A percentile compares a stretch with the other conserved stretches of the same genome.
These are phyloP conservation scores for Juncus inflexus DNA, from an alignment of 176 grass and related monocot species.

Conservation along the genomic window DNA sequence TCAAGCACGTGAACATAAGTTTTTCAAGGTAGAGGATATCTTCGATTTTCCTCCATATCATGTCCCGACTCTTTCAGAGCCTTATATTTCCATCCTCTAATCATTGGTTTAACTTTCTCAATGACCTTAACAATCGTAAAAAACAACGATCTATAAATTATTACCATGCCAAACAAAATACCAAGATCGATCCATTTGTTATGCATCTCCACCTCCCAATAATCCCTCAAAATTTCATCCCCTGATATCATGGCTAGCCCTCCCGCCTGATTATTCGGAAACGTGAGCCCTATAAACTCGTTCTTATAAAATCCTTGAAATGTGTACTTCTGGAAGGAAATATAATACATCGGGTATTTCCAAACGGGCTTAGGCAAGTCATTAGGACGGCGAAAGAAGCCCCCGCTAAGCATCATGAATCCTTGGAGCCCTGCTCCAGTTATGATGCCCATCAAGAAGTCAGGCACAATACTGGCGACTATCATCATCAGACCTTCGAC, in stretches of 20 bases:
- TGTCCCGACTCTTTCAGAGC: constrained; percentile 14
- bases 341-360: constrained; percentile 80
- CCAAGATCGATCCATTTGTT: constrained; percentile 79
- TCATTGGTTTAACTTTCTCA: constrained; percentile 63
- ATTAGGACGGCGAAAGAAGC: constrained; percentile 71
- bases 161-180: constrained; percentile 54
- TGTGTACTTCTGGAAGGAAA: constrained; percentile 79
- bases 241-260: constrained; percentile 41
- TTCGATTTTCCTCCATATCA: too few species aligned
- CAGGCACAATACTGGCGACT: constrained; percentile 64
- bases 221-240: constrained; percentile 41
- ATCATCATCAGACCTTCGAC: constrained; percentile 95
- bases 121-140: constrained; percentile 57
- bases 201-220: constrained; percentile 73
- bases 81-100: constrained; percentile 41
- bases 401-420: constrained; percentile 86
- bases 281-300: constrained; percentile 68
- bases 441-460: constrained; percentile 98
- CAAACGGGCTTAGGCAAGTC: constrained; percentile 67
- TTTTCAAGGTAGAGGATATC: too few species aligned
- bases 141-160: constrained; percentile 66
- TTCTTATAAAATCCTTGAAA: constrained; percentile 91
- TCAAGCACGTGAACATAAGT: too few species aligned
- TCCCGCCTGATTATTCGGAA: constrained; percentile 45
- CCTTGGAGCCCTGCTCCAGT: constrained; percentile 84